phyloP scores from a whole-genome alignment of 2,329 filamentous ascomycete genomes.

The Nigrospora oryzae region DNA sequence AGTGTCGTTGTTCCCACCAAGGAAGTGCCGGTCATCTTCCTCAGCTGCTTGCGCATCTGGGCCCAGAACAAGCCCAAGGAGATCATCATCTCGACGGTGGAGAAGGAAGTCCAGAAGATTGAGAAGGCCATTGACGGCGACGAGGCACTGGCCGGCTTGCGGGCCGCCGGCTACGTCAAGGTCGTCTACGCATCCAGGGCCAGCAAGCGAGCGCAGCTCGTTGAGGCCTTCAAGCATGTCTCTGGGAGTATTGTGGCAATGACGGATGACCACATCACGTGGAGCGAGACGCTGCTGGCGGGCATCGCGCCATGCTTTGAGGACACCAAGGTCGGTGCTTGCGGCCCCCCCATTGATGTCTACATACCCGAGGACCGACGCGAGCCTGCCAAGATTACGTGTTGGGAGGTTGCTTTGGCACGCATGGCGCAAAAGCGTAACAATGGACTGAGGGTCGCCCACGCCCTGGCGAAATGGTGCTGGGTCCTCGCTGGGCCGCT shows the following conservation, averaged over 20 bases:
- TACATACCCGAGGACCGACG: conserved; percentile 3
- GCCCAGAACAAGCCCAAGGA: background rate
- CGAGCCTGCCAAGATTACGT: background rate
- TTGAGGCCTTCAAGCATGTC: conserved; percentile 1
- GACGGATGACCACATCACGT: conserved; percentile 5
- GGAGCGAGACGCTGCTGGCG: background rate
- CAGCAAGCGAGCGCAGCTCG: background rate
- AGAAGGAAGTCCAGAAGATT: background rate
- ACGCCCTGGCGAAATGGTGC: background rate
- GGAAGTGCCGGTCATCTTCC: background rate
- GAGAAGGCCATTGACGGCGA: background rate
- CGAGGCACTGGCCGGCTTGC: background rate
- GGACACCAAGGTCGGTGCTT: conserved; percentile 2
- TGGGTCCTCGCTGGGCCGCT: conserved; percentile 1
- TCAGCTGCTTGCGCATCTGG: background rate
- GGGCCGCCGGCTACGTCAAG: background rate
- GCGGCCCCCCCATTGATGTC: background rate
- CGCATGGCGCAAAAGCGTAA: conserved; percentile 1
- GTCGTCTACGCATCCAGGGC: background rate
- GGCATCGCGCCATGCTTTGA: conserved; percentile 6
- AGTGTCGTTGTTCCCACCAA: background rate
- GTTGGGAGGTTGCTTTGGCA: conserved; percentile 2
- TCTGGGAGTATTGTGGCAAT: conserved; percentile 5
- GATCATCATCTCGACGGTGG: background rate
- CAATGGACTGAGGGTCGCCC: background rate